These are phyloP conservation scores for Oidium heveae DNA, from an alignment of 2,329 filamentous ascomycete species.

Conservation along the genomic window DNA sequence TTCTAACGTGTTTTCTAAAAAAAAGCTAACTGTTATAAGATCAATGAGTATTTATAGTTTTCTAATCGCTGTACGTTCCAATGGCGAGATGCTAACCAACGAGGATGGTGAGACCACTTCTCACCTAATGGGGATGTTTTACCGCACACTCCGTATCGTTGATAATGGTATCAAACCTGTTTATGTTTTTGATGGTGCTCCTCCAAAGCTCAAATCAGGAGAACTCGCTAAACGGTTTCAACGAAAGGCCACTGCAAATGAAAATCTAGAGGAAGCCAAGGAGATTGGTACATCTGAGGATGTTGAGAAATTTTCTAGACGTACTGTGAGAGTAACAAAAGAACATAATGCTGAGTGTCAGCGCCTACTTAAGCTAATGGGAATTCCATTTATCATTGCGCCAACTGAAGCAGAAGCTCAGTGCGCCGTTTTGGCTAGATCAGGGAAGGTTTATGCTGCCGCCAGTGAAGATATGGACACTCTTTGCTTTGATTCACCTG, in stretches of 20 bases:
- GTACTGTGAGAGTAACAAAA: constrained; percentile 81
- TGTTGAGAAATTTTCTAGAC: constrained; percentile 88
- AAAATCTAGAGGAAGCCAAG: constrained; percentile 81
- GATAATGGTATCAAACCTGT: constrained; percentile 97
- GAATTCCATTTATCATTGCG: constrained; percentile 79
- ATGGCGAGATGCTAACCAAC: constrained; percentile 87
- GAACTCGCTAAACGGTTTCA: constrained; percentile 91
- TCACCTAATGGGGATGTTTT: constrained; percentile 98
- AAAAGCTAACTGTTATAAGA: constrained; percentile 17
- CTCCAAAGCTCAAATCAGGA: constrained; percentile 90
- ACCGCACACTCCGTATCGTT: constrained; percentile 90
- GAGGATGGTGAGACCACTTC: constrained; percentile 93
- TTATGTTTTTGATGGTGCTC: constrained; percentile 92
- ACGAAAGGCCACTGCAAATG: constrained; percentile 76
- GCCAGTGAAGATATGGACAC: constrained; percentile 99
- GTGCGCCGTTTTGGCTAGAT: constrained; percentile 69
- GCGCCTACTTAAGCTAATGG: constrained; percentile 77
- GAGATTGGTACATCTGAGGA: constrained; percentile 93
- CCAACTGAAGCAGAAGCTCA: constrained; percentile 95
- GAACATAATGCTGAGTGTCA: constrained; percentile 96
- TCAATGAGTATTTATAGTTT: constrained; percentile 99
- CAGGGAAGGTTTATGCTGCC: constrained; percentile 87
- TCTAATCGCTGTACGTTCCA: constrained; percentile 86
- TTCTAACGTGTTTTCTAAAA: not conserved
- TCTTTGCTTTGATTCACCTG: constrained; percentile 78